Conservation (phyloP, 2,329 filamentous ascomycete species). For the Rutstroemia sp. region DNA sequence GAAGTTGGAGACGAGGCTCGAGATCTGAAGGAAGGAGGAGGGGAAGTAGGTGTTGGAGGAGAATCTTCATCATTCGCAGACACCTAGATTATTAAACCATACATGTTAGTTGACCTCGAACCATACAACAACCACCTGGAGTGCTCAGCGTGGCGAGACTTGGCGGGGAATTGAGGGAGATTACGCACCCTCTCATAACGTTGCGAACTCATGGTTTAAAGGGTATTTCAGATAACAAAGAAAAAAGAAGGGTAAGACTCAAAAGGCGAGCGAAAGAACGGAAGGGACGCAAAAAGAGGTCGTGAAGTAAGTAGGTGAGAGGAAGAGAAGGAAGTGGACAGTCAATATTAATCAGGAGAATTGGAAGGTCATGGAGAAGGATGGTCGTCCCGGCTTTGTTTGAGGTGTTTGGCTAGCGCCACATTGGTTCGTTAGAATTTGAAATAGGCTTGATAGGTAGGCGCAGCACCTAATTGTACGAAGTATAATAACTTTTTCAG, state of each 20-base stretch:
- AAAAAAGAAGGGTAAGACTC: constrained; percentile 17
- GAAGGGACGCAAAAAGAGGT: constrained; percentile 10
- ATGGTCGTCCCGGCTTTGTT: constrained; percentile 5
- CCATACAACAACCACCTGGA: too few species aligned
- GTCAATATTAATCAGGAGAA: neutral
- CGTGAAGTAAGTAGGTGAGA: constrained; percentile 8
- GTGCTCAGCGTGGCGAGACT: constrained; percentile 16
- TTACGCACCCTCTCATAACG: constrained; percentile 49
- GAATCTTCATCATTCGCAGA: constrained; percentile 50
- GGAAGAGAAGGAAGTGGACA: constrained; percentile 4
- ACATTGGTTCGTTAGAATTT: constrained; percentile 6
- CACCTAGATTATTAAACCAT: constrained; percentile 35
- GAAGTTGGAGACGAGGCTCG: constrained; percentile 61
- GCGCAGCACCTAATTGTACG: neutral
- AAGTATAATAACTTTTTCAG: neutral
- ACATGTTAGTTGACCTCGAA: too few species aligned
- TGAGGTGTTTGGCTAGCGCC: constrained; percentile 4
- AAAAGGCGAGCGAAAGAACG: constrained; percentile 15
- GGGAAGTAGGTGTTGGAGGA: constrained; percentile 38
- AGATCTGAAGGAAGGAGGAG: constrained; percentile 82
- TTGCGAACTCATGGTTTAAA: constrained; percentile 27
- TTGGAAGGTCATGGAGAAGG: constrained; percentile 6
- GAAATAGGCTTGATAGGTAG: neutral
- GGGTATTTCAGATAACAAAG: constrained; percentile 15
- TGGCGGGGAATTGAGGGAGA: neutral